phyloP scores from a whole-genome alignment of 2,329 filamentous ascomycete genomes.

The Mycosphaerella sp. region DNA sequence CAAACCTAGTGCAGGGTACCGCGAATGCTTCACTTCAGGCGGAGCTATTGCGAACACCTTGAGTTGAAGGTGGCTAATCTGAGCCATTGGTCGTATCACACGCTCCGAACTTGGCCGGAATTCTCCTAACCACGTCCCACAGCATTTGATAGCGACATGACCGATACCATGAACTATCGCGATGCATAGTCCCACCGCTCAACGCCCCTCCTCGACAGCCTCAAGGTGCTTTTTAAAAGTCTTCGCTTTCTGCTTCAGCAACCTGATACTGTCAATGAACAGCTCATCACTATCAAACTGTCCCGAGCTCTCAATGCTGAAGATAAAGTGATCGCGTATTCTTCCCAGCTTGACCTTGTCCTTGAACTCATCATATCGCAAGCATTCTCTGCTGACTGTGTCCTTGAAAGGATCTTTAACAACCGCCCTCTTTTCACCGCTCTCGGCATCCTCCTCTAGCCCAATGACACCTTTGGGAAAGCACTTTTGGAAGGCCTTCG shows the following conservation, averaged over 20 bases:
- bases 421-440: conserved; percentile 78
- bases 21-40: too few relatives aligned
- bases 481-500: conserved; percentile 81
- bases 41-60: too few relatives aligned
- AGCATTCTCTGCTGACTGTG: conserved; percentile 86
- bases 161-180: not conserved
- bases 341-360: conserved; percentile 92
- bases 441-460: conserved; percentile 62
- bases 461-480: conserved; percentile 85
- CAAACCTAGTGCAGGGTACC: too few relatives aligned
- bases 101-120: too few relatives aligned
- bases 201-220: conserved; percentile 33
- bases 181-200: not conserved
- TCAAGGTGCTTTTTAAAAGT: conserved; percentile 64
- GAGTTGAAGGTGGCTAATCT: too few relatives aligned
- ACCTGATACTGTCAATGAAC: conserved; percentile 81
- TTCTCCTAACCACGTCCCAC: too few relatives aligned
- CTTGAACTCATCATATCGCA: conserved; percentile 88
- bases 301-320: conserved; percentile 86
- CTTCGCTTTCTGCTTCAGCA: conserved; percentile 78
- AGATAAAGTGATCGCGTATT: conserved; percentile 93
- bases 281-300: conserved; percentile 92
- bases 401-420: conserved; percentile 86
- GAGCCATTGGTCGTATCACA: too few relatives aligned
- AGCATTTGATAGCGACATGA: too few relatives aligned